These are phyloP conservation scores for Pythium aquatile DNA, from an alignment of 352 stramenopile species.

Conservation along the genomic window DNA sequence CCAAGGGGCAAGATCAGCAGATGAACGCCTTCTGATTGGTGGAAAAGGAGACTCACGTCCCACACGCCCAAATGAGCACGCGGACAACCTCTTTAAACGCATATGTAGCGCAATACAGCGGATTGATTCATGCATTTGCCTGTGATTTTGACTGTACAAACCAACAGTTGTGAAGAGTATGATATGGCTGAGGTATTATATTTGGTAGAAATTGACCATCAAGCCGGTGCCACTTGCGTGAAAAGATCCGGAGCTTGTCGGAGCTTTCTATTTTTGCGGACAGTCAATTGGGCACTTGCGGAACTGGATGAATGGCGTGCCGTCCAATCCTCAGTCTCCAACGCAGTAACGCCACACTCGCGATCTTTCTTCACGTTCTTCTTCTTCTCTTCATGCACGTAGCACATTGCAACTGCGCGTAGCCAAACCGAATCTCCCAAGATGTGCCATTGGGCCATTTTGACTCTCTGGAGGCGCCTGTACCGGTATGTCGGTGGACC, in stretches of 20 bases:
- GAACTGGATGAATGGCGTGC: slow-evolving; percentile 23
- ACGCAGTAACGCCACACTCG: not conserved
- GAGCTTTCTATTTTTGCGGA: slow-evolving; percentile 25
- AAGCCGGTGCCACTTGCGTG: slow-evolving; percentile 17
- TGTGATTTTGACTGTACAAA: not conserved
- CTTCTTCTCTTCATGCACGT: not conserved
- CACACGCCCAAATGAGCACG: not conserved
- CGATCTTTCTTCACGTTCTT: slow-evolving; percentile 1
- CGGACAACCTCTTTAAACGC: slow-evolving; percentile 4
- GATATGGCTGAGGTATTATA: slow-evolving; percentile 4
- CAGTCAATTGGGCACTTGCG: slow-evolving; percentile 4
- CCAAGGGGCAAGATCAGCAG: slow-evolving; percentile 1
- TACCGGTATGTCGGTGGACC: no score
- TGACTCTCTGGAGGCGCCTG: no score
- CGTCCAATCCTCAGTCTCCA: slow-evolving; percentile 15
- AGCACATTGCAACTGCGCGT: not conserved
- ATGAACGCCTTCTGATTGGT: not conserved
- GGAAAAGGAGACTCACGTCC: not conserved
- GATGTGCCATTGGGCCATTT: not conserved
- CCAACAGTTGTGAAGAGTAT: not conserved
- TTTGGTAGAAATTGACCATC: slow-evolving; percentile 13
- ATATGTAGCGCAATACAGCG: not conserved
- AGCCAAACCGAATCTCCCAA: slow-evolving; percentile 9
- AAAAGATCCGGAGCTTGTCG: slow-evolving; percentile 26
- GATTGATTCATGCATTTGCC: not conserved